Conservation (phyloP, 2,329 filamentous ascomycete species). For the Pestalotiopsis sp. region DNA sequence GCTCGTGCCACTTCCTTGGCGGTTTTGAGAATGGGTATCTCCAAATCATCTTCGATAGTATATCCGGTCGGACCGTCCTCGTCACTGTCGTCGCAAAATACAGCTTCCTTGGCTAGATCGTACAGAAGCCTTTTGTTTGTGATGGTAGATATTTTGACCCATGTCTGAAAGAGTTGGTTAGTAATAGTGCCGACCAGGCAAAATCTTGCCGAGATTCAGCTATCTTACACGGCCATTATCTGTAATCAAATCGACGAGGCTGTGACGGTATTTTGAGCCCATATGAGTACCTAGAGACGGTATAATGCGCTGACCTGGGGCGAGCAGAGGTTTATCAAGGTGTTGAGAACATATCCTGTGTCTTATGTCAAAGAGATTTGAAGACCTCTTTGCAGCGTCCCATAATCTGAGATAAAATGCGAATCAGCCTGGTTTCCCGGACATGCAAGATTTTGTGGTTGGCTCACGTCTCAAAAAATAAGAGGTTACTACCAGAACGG, state of each 20-base stretch:
- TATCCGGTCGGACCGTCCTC: conserved; percentile 21
- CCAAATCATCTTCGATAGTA: conserved; percentile 20
- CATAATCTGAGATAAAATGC: conserved; percentile 30
- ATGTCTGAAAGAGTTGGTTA: conserved; percentile 18
- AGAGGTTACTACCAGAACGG: conserved; percentile 24
- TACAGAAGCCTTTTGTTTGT: conserved; percentile 32
- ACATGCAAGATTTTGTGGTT: background rate
- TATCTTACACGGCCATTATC: conserved; percentile 25
- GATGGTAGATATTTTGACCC: conserved; percentile 36
- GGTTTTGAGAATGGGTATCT: conserved; percentile 33
- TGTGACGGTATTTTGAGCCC: conserved; percentile 23
- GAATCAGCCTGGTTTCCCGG: background rate
- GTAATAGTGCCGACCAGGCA: too few relatives aligned
- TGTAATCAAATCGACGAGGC: conserved; percentile 31
- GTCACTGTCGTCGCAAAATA: conserved; percentile 32
- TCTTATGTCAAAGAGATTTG: conserved; percentile 31
- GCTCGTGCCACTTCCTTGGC: conserved; percentile 27
- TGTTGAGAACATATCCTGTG: conserved; percentile 27
- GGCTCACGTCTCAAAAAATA: conserved; percentile 1
- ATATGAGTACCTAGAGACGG: conserved; percentile 26
- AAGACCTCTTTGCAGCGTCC: conserved; percentile 31
- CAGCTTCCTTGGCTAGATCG: conserved; percentile 34
- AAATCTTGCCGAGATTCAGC: background rate
- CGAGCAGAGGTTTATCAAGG: conserved; percentile 27
- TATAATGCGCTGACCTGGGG: conserved; percentile 33